Conservation (phyloP, 2,329 filamentous ascomycete species). For the Fusarium coffeatum region DNA sequence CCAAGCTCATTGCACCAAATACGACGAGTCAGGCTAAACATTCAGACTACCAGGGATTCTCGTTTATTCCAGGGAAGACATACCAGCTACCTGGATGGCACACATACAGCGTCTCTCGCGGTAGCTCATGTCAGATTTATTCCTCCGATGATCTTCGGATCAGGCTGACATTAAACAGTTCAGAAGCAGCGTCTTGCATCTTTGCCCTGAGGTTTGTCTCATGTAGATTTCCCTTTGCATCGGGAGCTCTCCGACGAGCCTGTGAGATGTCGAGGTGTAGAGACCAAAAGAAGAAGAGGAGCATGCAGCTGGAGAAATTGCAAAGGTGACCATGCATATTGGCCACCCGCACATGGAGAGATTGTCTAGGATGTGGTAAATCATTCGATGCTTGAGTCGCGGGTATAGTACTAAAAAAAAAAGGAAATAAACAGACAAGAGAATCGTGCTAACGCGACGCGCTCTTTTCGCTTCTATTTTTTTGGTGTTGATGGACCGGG, state of each 20-base stretch:
- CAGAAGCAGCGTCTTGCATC: background rate
- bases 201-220: background rate
- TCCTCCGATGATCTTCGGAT: background rate
- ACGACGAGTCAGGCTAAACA: background rate
- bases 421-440: background rate
- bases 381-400: background rate
- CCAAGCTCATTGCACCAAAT: background rate
- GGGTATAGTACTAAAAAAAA: background rate
- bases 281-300: background rate
- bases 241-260: background rate
- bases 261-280: background rate
- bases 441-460: accelerated
- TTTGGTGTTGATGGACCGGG: background rate
- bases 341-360: background rate
- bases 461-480: background rate
- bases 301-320: background rate
- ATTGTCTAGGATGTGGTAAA: background rate
- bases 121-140: background rate
- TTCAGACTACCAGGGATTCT: background rate
- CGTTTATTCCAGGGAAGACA: background rate
- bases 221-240: background rate
- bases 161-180: background rate
- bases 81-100: constrained; percentile 3
- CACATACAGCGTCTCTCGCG: background rate
- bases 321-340: background rate